Percentiles rank a stretch among this genome's conserved stretches.
Conservation (phyloP, 768 basidiomycete species). For the Cystofilobasidium capitatum region DNA sequence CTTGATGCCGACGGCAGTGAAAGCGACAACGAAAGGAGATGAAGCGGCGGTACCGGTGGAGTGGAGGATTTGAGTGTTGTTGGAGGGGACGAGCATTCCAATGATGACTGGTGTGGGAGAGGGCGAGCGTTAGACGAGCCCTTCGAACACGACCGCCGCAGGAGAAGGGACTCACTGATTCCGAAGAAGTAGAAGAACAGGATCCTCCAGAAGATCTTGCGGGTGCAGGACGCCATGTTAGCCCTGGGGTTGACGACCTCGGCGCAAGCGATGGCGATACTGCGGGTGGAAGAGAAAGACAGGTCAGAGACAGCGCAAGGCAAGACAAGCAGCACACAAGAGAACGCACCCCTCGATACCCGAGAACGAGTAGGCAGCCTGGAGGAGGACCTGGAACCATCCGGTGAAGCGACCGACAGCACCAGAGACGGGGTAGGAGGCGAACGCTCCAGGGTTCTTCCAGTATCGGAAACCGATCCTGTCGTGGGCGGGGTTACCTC, state of each 20-base stretch:
- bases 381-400: conserved; percentile 39
- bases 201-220: conserved; percentile 71
- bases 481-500: conserved; percentile 51
- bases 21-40: conserved; percentile 78
- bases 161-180: conserved; percentile 35
- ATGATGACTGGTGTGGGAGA: conserved; percentile 7
- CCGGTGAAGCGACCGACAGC: conserved; percentile 32
- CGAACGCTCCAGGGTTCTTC: conserved; percentile 35
- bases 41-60: conserved; percentile 56
- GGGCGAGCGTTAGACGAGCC: neutral
- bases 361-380: conserved; percentile 7
- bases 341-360: too few relatives aligned
- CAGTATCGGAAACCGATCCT: conserved; percentile 45
- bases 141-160: neutral
- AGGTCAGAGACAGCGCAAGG: conserved; percentile 31
- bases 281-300: conserved; percentile 68
- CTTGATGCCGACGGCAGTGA: conserved; percentile 60
- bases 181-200: conserved; percentile 68
- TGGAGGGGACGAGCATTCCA: conserved; percentile 67
- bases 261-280: conserved; percentile 56
- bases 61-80: conserved; percentile 50
- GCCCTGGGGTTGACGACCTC: conserved; percentile 69
- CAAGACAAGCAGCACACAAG: neutral
- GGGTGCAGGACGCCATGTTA: conserved; percentile 66
- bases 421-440: conserved; percentile 19